A percentile compares a stretch with the other conserved stretches of the same genome.
These are phyloP conservation scores for Pseudocercospora fijiensis DNA, from an alignment of 2,329 filamentous ascomycete species.

Conservation along the genomic window DNA sequence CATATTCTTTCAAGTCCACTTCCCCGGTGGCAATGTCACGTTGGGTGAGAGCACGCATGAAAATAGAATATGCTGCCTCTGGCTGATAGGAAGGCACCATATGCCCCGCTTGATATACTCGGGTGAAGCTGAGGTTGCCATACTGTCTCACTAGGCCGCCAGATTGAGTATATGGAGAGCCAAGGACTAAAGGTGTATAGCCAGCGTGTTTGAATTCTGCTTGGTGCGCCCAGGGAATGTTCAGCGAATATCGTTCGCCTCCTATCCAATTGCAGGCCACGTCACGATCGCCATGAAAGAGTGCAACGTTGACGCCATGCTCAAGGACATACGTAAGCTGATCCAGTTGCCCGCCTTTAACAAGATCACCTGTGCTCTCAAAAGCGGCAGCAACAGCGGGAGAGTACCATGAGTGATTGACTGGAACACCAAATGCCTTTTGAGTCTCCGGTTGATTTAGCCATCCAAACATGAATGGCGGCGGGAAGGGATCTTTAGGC, in stretches of 20 bases:
- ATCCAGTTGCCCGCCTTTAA: slow-evolving; percentile 36
- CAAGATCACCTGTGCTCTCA: slow-evolving; percentile 45
- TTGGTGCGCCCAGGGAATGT: slow-evolving; percentile 48
- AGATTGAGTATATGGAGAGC: slow-evolving; percentile 27
- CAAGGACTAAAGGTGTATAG: slow-evolving; percentile 42
- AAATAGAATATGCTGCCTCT: slow-evolving; percentile 41
- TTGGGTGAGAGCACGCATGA: slow-evolving; percentile 39
- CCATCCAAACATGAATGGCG: slow-evolving; percentile 55
- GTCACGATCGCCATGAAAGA: slow-evolving; percentile 68
- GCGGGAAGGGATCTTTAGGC: slow-evolving; percentile 46
- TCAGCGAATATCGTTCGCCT: slow-evolving; percentile 53
- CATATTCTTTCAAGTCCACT: slow-evolving; percentile 24
- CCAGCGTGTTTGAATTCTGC: slow-evolving; percentile 51
- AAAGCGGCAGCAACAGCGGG: slow-evolving; percentile 46
- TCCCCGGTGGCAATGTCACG: slow-evolving; percentile 40
- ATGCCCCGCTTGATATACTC: slow-evolving; percentile 50
- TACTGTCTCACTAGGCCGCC: slow-evolving; percentile 37
- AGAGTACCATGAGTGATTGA: slow-evolving; percentile 32
- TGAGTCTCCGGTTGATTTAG: slow-evolving; percentile 60
- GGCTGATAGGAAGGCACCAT: slow-evolving; percentile 40
- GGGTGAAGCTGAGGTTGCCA: slow-evolving; percentile 43
- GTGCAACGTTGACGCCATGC: slow-evolving; percentile 56
- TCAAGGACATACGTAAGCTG: slow-evolving; percentile 45
- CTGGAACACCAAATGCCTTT: slow-evolving; percentile 56
- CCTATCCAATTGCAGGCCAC: slow-evolving; percentile 58